phyloP scores from a whole-genome alignment of 257 asterid species.

The Rhazya stricta region DNA sequence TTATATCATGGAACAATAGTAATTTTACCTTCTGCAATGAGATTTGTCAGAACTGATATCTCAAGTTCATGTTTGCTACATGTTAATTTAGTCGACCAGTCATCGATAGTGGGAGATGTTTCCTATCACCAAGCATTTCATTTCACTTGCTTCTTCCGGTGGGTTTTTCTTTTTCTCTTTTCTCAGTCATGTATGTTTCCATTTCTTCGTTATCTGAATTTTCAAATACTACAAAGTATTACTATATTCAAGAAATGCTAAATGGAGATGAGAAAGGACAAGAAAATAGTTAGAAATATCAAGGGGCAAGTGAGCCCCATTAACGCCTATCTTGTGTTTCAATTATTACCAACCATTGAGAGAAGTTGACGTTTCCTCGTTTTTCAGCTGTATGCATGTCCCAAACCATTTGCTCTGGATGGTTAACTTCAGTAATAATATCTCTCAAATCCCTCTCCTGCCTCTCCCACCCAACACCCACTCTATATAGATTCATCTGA shows the following conservation, averaged over 20 bases:
- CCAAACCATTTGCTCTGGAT: constrained; percentile 11
- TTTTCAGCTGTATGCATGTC: constrained; percentile 19
- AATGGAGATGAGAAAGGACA: background rate
- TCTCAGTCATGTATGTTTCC: background rate
- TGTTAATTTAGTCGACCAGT: background rate
- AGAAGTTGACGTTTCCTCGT: constrained; percentile 33
- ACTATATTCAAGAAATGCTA: background rate
- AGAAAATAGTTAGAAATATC: constrained; percentile 15
- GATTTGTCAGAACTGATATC: background rate
- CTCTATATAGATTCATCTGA: background rate
- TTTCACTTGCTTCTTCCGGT: background rate
- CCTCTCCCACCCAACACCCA: background rate
- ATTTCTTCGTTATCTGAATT: constrained; percentile 3
- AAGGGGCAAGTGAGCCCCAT: constrained; percentile 11
- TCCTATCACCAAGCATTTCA: constrained; percentile 11
- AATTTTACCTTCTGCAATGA: too few relatives aligned
- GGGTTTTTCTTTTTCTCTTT: background rate
- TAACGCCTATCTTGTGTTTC: constrained; percentile 19
- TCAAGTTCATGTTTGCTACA: background rate
- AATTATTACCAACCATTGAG: constrained; percentile 20
- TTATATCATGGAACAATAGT: too few relatives aligned
- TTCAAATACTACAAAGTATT: background rate
- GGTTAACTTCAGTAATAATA: constrained; percentile 15
- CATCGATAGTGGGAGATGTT: background rate
- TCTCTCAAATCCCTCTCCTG: background rate